These are phyloP conservation scores for Tieghemostelium lacteum DNA, from an alignment of 78 protist genomes.

Conservation along the genomic window DNA sequence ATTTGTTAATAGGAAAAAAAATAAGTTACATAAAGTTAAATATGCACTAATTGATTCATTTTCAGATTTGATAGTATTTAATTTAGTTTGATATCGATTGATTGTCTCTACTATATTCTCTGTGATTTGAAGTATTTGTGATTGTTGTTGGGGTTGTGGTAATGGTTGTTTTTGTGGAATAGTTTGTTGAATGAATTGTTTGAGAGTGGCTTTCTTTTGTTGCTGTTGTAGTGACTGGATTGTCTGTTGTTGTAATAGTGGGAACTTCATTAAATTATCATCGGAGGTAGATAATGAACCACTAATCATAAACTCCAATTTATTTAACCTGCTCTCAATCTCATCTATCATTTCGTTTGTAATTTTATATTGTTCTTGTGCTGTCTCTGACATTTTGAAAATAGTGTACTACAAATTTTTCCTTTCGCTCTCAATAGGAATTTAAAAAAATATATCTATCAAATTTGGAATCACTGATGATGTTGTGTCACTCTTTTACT, in stretches of 20 bases:
- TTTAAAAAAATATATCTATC: no score
- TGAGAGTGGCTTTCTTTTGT: no score
- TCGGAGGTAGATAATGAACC: constrained; percentile 32
- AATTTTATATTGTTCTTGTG: no score
- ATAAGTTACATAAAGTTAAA: constrained; percentile 22
- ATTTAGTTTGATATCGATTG: constrained; percentile 5
- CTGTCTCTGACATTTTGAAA: no score
- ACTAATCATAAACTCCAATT: constrained; percentile 19
- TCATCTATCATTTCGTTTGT: constrained; percentile 22
- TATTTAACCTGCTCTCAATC: constrained; percentile 31
- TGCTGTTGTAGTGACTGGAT: neutral
- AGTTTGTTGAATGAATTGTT: neutral
- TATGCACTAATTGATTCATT: constrained; percentile 43
- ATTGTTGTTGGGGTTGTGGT: constrained; percentile 14
- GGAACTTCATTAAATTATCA: constrained; percentile 25
- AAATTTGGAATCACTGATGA: no score
- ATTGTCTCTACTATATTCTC: constrained; percentile 21
- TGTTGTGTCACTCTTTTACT: no score
- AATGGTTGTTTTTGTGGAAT: neutral
- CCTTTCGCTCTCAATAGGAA: no score
- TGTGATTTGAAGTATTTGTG: no score
- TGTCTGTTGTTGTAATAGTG: constrained; percentile 7
- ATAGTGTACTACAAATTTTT: no score
- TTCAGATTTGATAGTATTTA: constrained; percentile 52
- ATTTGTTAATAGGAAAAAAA: neutral